A percentile compares a stretch with the other conserved stretches of the same genome.
phyloP scores from a whole-genome alignment of 2,329 filamentous ascomycete species.

The Beauveria scarabaeidicola region DNA sequence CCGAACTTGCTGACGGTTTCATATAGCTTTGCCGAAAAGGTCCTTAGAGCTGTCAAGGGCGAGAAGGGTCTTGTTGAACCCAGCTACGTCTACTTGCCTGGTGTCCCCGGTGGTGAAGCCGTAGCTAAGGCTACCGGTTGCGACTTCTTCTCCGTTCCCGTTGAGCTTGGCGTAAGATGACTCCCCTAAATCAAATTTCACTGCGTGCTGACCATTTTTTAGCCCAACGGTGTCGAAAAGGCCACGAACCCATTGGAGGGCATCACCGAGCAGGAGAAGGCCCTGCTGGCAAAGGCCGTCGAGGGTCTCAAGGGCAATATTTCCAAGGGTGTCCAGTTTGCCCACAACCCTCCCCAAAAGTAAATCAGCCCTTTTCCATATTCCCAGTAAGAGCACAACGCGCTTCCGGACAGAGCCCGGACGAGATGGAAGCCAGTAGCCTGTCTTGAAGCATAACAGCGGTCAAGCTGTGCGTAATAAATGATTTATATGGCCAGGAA shows the following conservation, averaged over 20 bases:
- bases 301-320: slow-evolving; percentile 87
- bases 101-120: slow-evolving; percentile 77
- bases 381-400: slow-evolving; percentile 13
- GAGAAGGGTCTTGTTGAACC: slow-evolving; percentile 91
- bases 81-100: slow-evolving; percentile 90
- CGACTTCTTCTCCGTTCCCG: slow-evolving; percentile 93
- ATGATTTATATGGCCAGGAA: slow-evolving; percentile 22
- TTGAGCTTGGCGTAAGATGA: slow-evolving; percentile 82
- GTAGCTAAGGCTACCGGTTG: slow-evolving; percentile 74
- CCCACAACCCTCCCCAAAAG: slow-evolving; percentile 81
- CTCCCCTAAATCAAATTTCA: background rate
- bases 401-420: slow-evolving; percentile 20
- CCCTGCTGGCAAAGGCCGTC: slow-evolving; percentile 66
- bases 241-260: slow-evolving; percentile 68
- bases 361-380: slow-evolving; percentile 38
- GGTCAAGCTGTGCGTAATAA: slow-evolving; percentile 29
- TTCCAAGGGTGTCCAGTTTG: slow-evolving; percentile 84
- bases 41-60: slow-evolving; percentile 80
- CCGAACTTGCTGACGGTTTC: slow-evolving; percentile 13
- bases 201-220: slow-evolving; percentile 21
- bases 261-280: slow-evolving; percentile 82
- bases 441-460: slow-evolving; percentile 22
- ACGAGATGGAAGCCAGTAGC: slow-evolving; percentile 19
- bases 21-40: slow-evolving; percentile 79
- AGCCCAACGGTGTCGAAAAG: slow-evolving; percentile 82